Percentiles rank a stretch among this genome's conserved stretches.
phyloP scores from a whole-genome alignment of 805 yeast genomes.

The Sugiyamaella americana region DNA sequence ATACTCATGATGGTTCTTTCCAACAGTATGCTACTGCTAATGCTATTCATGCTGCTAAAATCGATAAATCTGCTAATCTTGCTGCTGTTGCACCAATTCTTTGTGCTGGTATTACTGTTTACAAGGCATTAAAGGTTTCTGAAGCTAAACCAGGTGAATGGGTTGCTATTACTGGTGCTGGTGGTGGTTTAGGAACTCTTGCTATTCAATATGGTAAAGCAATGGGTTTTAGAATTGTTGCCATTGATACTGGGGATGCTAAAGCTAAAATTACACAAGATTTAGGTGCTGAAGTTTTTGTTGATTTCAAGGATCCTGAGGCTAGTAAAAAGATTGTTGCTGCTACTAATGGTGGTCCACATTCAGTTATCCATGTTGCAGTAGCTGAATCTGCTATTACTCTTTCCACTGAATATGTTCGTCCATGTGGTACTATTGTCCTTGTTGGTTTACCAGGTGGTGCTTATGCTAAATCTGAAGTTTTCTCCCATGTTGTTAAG shows the following conservation, averaged over 20 bases:
- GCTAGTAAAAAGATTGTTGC: slow-evolving; percentile 48
- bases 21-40: slow-evolving; percentile 88
- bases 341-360: slow-evolving; percentile 68
- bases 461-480: slow-evolving; percentile 63
- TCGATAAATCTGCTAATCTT: slow-evolving; percentile 68
- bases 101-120: slow-evolving; percentile 89
- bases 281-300: slow-evolving; percentile 61
- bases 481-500: slow-evolving; percentile 68
- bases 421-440: slow-evolving; percentile 65
- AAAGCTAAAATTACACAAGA: slow-evolving; percentile 49
- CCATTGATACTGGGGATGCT: slow-evolving; percentile 64
- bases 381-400: slow-evolving; percentile 64
- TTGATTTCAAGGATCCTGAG: slow-evolving; percentile 49
- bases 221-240: slow-evolving; percentile 68
- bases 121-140: slow-evolving; percentile 83
- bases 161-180: slow-evolving; percentile 75
- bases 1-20: slow-evolving; percentile 86
- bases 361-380: slow-evolving; percentile 70
- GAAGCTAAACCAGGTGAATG: slow-evolving; percentile 62
- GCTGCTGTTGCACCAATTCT: slow-evolving; percentile 75
- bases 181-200: slow-evolving; percentile 72
- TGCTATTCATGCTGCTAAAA: slow-evolving; percentile 77
- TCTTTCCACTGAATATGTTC: slow-evolving; percentile 53
- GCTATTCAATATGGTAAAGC: slow-evolving; percentile 72
- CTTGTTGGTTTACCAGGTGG: slow-evolving; percentile 76